Base-by-base conservation (phyloP, 78 protist genomes). In the Dictyostelium intermedium region DNA sequence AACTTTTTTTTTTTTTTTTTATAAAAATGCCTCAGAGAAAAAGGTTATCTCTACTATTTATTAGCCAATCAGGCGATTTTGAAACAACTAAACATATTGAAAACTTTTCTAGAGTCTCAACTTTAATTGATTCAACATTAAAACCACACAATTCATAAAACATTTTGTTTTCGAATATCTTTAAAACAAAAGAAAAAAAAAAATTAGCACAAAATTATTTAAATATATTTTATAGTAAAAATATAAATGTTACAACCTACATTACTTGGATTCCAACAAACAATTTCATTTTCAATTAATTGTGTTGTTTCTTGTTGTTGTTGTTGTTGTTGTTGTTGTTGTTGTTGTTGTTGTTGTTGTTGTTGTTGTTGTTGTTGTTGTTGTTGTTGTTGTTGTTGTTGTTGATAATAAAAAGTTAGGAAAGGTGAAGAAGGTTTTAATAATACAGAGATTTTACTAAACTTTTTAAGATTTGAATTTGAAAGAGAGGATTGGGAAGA, bases 81-180 rank as follows among this genome's bases (percentile, higher is more conserved):
- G 47, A 37, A 77, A 77, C 83, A 41, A 77, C 47, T 6, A 74
- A 74, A 74, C 3, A 74, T 8, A 32, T 7, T 37, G 60, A 77
- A 16, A 35, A 23, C 14, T 34, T 23, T 34, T 10, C 39, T 34
- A 72, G 5, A 14, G n/a, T 6, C 5, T 72, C 79, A 16, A 13
- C 20, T 4, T 0, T 34, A 11, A 72, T 72, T 8, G 79, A 72
- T 72, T 72, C 79, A 16, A 72, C 79, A 14, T 72, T 72, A 72
- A 72, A 72, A 13, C 79, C 79, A 72, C 79, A 72, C 35, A 72
- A 18, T 34, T 72, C 45, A 72, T 72, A 72, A 72, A 72, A 72
- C 8, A 16, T 72, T 72, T 72, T 30, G 3, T 72, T 72, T 72
- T 72, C 39, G 6, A 72, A 18, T 13, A 72, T 72, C 79, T 72